Evolutionary conservation across 176 grass and related monocot species (phyloP).

Genomic region (Themeda triandra): DNA sequence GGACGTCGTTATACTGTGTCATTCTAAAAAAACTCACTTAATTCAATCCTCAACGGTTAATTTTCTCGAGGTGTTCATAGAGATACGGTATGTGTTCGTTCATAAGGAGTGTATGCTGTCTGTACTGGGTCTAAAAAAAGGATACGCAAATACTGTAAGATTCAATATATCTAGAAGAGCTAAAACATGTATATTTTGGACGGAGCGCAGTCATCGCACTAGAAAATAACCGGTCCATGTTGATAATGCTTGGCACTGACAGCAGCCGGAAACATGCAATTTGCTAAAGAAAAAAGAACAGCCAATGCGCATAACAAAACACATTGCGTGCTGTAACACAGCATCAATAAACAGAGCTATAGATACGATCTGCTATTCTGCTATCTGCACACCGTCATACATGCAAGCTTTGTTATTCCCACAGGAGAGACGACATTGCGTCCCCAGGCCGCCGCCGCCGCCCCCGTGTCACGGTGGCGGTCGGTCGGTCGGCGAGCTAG

Average conservation of each 20-base stretch:
- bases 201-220: background rate
- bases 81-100: too few relatives aligned
- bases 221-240: background rate
- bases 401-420: background rate
- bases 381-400: background rate
- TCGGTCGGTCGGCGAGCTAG: background rate
- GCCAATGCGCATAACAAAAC: background rate
- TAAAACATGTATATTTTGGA: too few relatives aligned
- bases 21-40: too few relatives aligned
- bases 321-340: background rate
- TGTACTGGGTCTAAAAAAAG: too few relatives aligned
- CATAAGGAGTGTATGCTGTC: too few relatives aligned
- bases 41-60: too few relatives aligned
- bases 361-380: background rate
- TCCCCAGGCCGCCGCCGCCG: background rate
- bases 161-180: too few relatives aligned
- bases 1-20: too few relatives aligned
- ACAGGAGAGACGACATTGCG: background rate
- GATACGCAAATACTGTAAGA: too few relatives aligned
- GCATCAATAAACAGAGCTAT: background rate
- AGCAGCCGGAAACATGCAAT: background rate
- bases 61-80: too few relatives aligned
- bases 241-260: background rate
- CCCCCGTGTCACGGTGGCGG: background rate
- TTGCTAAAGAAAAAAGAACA: background rate